A percentile compares a stretch with the other conserved stretches of the same genome.
Conservation (phyloP, 768 basidiomycete genomes). For the Daedalea quercina region DNA sequence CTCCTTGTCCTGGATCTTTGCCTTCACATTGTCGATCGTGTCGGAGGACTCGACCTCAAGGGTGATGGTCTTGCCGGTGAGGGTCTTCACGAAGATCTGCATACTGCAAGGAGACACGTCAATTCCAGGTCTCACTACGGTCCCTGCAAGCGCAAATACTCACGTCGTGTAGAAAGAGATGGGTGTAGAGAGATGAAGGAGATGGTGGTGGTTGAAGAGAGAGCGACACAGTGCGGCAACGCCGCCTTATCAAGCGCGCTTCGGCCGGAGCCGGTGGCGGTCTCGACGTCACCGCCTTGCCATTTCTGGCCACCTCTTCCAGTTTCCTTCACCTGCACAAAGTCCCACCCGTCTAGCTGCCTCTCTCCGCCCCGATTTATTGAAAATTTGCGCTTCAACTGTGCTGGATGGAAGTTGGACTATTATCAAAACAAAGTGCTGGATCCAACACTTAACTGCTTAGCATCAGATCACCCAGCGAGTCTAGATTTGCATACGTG, state of each 20-base stretch:
- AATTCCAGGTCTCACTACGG: neutral
- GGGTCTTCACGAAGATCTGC: constrained; percentile 87
- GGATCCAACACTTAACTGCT: too few species aligned
- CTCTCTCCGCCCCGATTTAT: neutral
- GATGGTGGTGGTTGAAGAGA: constrained; percentile 15
- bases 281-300: neutral
- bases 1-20: constrained; percentile 84
- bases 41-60: constrained; percentile 77
- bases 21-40: constrained; percentile 72
- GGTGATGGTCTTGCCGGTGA: constrained; percentile 87
- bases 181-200: neutral
- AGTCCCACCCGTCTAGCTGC: neutral
- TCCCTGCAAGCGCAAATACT: neutral
- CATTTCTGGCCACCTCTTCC: neutral
- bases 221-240: constrained; percentile 5
- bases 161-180: constrained; percentile 2
- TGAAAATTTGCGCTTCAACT: too few species aligned
- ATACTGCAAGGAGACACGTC: constrained; percentile 32
- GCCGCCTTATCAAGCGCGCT: constrained; percentile 10
- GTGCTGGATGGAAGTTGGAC: too few species aligned
- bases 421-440: too few species aligned
- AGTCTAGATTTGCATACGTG: too few species aligned
- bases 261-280: neutral
- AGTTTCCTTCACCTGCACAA: neutral
- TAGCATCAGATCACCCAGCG: too few species aligned